Evolutionary conservation across 1,139 yeast genomes (phyloP).

Genomic region (Magnusiomyces fungicola): DNA sequence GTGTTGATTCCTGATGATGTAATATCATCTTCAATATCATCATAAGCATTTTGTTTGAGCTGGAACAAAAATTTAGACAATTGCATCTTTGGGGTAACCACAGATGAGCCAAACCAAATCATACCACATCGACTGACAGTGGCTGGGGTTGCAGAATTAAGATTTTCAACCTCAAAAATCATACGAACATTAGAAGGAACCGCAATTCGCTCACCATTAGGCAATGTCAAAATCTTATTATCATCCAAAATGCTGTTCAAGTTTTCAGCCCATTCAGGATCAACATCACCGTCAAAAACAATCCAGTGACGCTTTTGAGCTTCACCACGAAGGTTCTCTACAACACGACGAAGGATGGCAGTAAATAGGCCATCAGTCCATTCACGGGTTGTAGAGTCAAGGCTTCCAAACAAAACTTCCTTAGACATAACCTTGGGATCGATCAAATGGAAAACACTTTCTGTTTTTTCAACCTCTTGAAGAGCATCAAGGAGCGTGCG

Average conservation of each 20-base stretch:
- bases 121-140: conserved; percentile 92
- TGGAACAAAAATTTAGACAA: conserved; percentile 20
- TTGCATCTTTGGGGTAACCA: conserved; percentile 30
- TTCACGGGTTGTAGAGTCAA: conserved; percentile 74
- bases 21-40: conserved; percentile 29
- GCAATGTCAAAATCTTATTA: conserved; percentile 69
- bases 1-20: conserved; percentile 12
- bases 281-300: conserved; percentile 87
- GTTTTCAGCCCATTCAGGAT: conserved; percentile 92
- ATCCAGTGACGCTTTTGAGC: conserved; percentile 58
- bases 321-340: conserved; percentile 55
- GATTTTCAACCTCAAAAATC: conserved; percentile 67
- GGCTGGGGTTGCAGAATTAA: conserved; percentile 74
- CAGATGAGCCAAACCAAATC: conserved; percentile 54
- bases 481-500: conserved; percentile 44
- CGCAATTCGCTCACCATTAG: conserved; percentile 79
- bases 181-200: conserved; percentile 59
- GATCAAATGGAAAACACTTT: conserved; percentile 42
- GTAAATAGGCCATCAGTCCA: conserved; percentile 92
- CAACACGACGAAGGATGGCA: conserved; percentile 51
- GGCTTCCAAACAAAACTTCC: conserved; percentile 56
- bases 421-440: conserved; percentile 75
- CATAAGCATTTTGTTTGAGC: conserved; percentile 20
- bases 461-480: conserved; percentile 33
- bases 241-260: conserved; percentile 89